These are phyloP conservation scores for Fusarium vanettenii DNA, from an alignment of 2,329 filamentous ascomycete genomes.

Conservation along the genomic window DNA sequence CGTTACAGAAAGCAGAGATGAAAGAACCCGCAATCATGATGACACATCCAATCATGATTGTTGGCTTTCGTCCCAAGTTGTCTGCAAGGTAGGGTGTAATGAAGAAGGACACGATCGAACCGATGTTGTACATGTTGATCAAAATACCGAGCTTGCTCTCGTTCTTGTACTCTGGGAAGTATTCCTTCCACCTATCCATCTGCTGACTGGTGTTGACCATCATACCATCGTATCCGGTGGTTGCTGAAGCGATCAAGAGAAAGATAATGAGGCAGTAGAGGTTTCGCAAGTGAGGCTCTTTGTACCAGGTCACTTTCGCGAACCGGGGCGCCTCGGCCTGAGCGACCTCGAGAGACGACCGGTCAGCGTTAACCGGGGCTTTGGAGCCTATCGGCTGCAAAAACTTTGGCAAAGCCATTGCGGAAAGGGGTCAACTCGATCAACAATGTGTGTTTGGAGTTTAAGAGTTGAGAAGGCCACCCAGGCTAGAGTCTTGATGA, in stretches of 20 bases:
- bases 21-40: constrained; percentile 60
- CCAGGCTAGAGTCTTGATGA: neutral
- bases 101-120: constrained; percentile 60
- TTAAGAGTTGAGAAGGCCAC: neutral
- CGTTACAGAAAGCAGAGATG: constrained; percentile 56
- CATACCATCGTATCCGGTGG: constrained; percentile 72
- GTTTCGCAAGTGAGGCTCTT: constrained; percentile 66
- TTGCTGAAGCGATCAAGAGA: constrained; percentile 70
- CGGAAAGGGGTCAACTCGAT: neutral
- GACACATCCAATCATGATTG: constrained; percentile 57
- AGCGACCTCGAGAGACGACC: constrained; percentile 49
- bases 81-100: constrained; percentile 60
- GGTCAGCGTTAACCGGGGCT: constrained; percentile 13
- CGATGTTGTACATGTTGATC: constrained; percentile 65
- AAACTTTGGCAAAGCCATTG: constrained; percentile 42
- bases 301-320: constrained; percentile 66
- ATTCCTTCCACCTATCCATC: constrained; percentile 64
- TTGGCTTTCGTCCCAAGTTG: constrained; percentile 54
- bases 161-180: constrained; percentile 57
- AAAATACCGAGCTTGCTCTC: constrained; percentile 60
- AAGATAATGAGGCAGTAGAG: constrained; percentile 65
- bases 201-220: constrained; percentile 70
- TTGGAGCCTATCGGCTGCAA: constrained; percentile 40
- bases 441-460: constrained; percentile 1
- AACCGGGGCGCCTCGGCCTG: constrained; percentile 61